A percentile compares a stretch with the other conserved stretches of the same genome.
phyloP scores from a whole-genome alignment of 176 grass and related monocot species.

The Cenchrus purpureus region DNA sequence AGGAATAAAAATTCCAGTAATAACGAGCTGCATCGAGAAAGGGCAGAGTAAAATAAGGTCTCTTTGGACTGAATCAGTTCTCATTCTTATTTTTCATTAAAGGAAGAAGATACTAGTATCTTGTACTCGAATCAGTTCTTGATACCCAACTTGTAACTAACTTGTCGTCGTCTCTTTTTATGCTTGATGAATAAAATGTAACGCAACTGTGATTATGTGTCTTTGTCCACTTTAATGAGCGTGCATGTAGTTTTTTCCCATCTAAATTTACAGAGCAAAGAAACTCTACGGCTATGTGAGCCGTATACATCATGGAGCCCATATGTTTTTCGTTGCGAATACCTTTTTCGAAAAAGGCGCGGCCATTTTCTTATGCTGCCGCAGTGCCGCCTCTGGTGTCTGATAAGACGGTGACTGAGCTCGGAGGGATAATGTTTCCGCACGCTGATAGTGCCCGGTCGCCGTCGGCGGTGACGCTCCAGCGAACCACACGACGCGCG shows the following conservation, averaged over 20 bases:
- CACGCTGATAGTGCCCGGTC: neutral
- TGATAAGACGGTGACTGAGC: constrained; percentile 36
- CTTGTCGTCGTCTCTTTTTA: neutral
- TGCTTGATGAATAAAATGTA: constrained; percentile 37
- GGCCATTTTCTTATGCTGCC: neutral
- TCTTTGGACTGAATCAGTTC: constrained; percentile 9
- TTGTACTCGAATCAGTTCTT: neutral
- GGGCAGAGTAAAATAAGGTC: constrained; percentile 22
- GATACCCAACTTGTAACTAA: neutral
- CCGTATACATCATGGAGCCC: neutral
- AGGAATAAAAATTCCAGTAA: constrained; percentile 8
- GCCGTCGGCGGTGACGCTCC: constrained; percentile 8
- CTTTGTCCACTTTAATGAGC: neutral
- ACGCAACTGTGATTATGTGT: neutral
- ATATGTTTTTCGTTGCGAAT: neutral
- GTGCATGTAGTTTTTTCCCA: neutral
- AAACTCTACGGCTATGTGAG: neutral
- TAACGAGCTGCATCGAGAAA: constrained; percentile 25
- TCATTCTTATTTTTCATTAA: no score
- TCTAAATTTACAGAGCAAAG: neutral
- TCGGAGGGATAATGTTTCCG: constrained; percentile 1
- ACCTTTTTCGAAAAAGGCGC: no score
- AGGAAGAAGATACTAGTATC: neutral
- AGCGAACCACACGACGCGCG: constrained; percentile 1
- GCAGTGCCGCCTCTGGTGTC: neutral